Conservation (phyloP, 257 asterid genomes). For the Solanum habrochaites region DNA sequence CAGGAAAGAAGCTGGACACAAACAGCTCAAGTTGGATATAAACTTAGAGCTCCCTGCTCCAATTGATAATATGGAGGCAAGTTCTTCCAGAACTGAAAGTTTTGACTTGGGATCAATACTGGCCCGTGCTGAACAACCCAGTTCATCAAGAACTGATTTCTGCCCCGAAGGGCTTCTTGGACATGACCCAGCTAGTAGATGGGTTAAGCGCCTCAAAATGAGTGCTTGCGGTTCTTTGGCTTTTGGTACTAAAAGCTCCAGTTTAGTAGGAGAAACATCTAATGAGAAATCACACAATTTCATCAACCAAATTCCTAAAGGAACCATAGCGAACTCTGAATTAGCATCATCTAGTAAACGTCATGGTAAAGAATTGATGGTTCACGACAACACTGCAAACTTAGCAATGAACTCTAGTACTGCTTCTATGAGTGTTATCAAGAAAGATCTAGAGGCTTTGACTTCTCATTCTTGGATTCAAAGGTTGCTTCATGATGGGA, state of each 20-base stretch:
- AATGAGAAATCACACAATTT: conserved; percentile 13
- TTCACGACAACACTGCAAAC: conserved; percentile 5
- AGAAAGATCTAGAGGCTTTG: conserved; percentile 14
- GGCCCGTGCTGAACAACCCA: conserved; percentile 33
- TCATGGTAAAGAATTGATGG: conserved; percentile 11
- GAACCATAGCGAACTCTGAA: conserved; percentile 11
- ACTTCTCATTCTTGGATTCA: conserved; percentile 62
- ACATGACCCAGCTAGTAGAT: conserved; percentile 38
- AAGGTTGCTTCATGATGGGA: conserved; percentile 39
- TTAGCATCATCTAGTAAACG: conserved; percentile 2
- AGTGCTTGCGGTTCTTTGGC: conserved; percentile 22
- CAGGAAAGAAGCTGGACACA: conserved; percentile 6
- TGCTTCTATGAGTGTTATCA: neutral
- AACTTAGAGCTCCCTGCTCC: conserved; percentile 37
- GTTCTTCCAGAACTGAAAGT: conserved; percentile 71
- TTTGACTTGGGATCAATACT: conserved; percentile 50
- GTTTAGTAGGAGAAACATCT: conserved; percentile 12
- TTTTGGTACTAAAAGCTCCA: conserved; percentile 30
- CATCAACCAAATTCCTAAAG: conserved; percentile 3
- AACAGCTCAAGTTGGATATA: conserved; percentile 33
- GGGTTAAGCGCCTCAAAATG: conserved; percentile 70
- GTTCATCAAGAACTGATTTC: conserved; percentile 11
- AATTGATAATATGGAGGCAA: conserved; percentile 21
- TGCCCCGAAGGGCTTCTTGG: conserved; percentile 1
- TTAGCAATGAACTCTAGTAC: conserved; percentile 1